Conservation (phyloP, 148 eudicot species). For the Rhododendron kiyosumense region DNA sequence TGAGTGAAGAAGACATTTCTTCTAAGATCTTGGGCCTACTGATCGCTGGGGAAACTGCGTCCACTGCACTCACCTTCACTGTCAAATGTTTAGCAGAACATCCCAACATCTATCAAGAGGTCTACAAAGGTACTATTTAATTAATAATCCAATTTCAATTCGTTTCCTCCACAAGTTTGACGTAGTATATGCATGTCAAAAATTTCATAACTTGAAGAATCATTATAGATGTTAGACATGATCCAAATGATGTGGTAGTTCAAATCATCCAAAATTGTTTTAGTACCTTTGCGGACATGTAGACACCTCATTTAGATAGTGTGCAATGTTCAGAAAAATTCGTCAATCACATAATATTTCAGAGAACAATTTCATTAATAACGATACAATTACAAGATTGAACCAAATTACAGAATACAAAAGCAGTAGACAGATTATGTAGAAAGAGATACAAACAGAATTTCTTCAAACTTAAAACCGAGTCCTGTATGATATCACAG, state of each 20-base stretch:
- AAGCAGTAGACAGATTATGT: no score
- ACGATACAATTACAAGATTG: no score
- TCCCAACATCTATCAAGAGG: slow-evolving; percentile 37
- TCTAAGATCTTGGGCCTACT: background rate
- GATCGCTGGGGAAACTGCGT: background rate
- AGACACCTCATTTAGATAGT: background rate
- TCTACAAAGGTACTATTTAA: slow-evolving; percentile 24
- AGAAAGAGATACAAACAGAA: no score
- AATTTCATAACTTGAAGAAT: background rate
- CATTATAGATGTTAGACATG: background rate
- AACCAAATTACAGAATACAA: no score
- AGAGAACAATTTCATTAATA: no score
- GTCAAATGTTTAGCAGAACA: slow-evolving; percentile 40
- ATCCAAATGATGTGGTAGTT: background rate
- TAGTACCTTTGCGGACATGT: background rate
- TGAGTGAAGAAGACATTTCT: slow-evolving; percentile 3
- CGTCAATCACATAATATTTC: no score
- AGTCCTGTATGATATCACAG: no score
- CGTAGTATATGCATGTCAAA: no score
- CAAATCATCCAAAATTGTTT: background rate
- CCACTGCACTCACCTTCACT: background rate
- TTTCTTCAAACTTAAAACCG: no score
- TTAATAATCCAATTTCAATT: no score
- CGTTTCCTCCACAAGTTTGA: background rate
- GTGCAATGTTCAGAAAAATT: no score